Base-by-base conservation (phyloP, 495 filamentous ascomycete species). In the Trichocladium antarcticum region DNA sequence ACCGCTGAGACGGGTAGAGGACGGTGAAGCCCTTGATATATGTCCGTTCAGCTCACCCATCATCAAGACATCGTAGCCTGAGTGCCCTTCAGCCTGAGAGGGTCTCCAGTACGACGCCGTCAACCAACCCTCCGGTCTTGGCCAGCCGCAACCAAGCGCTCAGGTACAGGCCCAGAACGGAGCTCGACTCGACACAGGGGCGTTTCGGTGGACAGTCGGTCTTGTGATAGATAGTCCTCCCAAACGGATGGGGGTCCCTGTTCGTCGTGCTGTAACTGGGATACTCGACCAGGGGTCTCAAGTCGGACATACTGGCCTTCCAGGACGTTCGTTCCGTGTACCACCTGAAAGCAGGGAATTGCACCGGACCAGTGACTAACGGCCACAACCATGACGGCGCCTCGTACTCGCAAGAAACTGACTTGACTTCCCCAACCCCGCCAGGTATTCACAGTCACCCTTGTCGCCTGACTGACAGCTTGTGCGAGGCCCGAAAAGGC, bases 341-440 rank as follows among this genome's bases (percentile, higher is more conserved):
- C 54, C 57, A 62, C 31, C 12, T 31, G 24, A 59, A 59, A 2
- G 51, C 32, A 1, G 57, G 54, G 36, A 59, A 62, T 16, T 55
- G 39, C 39, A 65, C 49, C 8, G 39, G 27, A 3, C 60, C 60
- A 2, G 41, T 50, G 2, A 68, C 56, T 5, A 64, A 63, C 16
- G 62, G 64, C 65, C 67, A 70, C 0, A 62, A 64, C 65, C 67
- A 70, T 6, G 64, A 61, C 2, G 67, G 67, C 6, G 63, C 64
- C 24, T 58, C 19, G 12, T 54, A 46, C 19, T 49, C 24, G 19
- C 11, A 11, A 57, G 45, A 39, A 31, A 45, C 29, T 58, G 45
- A 3, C 60, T 52, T 1, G 44, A 32, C 14, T 51, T 44, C 64
- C 61, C 63, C 20, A 63, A 16, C 6, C 62, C 62, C 14, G 51